Base-by-base conservation (phyloP, 2,329 filamentous ascomycete species). In the Beauveria pseudobassiana region DNA sequence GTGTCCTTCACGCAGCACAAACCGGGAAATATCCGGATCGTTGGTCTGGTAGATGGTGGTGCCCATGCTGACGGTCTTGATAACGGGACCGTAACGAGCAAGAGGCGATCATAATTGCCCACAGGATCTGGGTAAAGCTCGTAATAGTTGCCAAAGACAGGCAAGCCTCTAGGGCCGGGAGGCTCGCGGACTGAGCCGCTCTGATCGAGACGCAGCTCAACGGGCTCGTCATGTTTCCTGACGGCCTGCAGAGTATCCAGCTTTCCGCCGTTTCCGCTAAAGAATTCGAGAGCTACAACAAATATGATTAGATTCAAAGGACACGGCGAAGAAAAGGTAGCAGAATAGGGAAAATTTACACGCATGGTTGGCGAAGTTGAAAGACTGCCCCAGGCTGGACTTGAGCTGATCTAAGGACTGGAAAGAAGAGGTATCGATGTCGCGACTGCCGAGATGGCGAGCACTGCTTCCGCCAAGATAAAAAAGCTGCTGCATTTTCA, bases 121-220 rank as follows among this genome's bases (percentile, higher is more conserved):
- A 82, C 71, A 56, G 80, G 78, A 64, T 82, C 80, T 0, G 80
- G 80, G 67, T 75, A 82, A 24, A 82, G 68, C 64, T 82, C 78
- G 59, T 77, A 78, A 70, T 75, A 78, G 67, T 75, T 80, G 20
- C 80, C 80, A 5, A 82, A 69, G n/a, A 76, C 68, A 7, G 76
- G 75, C 3, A 76, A 69, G 5, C 72, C 74, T 30, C 67, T 69
- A 22, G 79, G 77, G 1, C 80, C 79, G 4, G 77, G 80, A 38
- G 82, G 69, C 3, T 75, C 71, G 8, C 75, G 76, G 12, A 80
- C 73, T 12, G 71, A 64, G 43, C 43, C 43, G 43, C 43, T 45
- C 43, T 45, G 43, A 5, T 45, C n/a, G 43, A 45, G 43, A 45
- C 43, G 43, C 43, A 45, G 43, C 43, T 45, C 43, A 20, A 45